Base-by-base conservation (phyloP, 75 land plant genomes). In the Selaginella tamariscina region DNA sequence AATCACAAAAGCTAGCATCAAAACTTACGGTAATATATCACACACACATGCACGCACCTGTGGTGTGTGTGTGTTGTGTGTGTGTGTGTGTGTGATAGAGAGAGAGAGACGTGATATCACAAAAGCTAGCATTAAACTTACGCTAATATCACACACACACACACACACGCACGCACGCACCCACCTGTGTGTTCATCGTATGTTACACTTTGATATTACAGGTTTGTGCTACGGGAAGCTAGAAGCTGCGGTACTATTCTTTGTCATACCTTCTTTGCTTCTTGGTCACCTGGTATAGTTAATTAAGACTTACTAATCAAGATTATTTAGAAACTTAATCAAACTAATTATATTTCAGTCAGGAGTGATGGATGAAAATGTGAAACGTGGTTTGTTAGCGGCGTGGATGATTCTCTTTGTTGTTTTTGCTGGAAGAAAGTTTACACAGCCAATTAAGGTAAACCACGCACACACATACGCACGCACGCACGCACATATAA, bases 171-270 rank as follows among this genome's bases (percentile, higher is more conserved):
- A n/a, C n/a, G n/a, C n/a, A n/a, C n/a, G n/a, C n/a, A n/a, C n/a
- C 49, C 49, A 39, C 49, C 15, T 39, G 15, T 39, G 49, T 5
- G 11, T 39, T 15, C 11, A 5, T 39, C 49, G 49, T 39, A n/a
- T n/a, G n/a, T n/a, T n/a, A n/a, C n/a, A n/a, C n/a, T n/a, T n/a
- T n/a, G n/a, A n/a, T n/a, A n/a, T n/a, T n/a, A n/a, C 84, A 93
- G 98, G 98, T 8, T 82, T 94, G 29, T 94, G 98, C 74, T 94
- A 94, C 79, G 98, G 98, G 9, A 94, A 94, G 70, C 70, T 90
- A 70, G 98, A 94, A 77, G 91, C 98, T 54, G 98, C 82, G 33
- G 55, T 79, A 55, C 74, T 94, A 63, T 83, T 95, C 49, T 94
- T 94, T 54, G 78, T 89, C 54, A 83, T 94, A 18, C 98, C 98